Base-by-base conservation (phyloP, 2,329 filamentous ascomycete genomes). In the Blastomyces parvus region DNA sequence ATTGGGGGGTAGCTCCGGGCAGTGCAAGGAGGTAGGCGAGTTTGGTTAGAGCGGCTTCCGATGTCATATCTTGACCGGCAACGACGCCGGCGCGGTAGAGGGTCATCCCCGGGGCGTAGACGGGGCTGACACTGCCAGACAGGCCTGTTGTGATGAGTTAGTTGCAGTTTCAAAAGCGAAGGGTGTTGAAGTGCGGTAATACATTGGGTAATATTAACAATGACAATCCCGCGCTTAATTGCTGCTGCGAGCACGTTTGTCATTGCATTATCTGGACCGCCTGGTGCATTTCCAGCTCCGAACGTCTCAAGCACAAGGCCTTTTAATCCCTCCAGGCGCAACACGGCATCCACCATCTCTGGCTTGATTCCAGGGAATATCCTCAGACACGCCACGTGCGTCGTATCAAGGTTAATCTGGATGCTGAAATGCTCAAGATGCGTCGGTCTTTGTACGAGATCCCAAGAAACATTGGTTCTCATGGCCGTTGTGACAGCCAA, bases 201-300 rank as follows among this genome's bases (percentile, higher is more conserved):
- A 81, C 92, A 97, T 78, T 97, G 92, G 60, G 90, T 95, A 65
- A 97, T 87, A 72, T 95, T 96, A 68, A 96, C 90, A 64, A 97
- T 87, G 64, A 94, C 86, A 67, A 94, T 87, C 46, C 90, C 91
- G 64, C 90, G 84, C 71, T 87, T 81, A 50, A 96, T 90, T 27
- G 90, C 91, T 53, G 86, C 84, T 22, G 85, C 83, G 70, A 96
- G 86, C 59, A 93, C 89, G 62, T 86, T 86, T 19, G 88, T 91
- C 73, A 96, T 83, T 60, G 85, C 86, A 63, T 89, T 89, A 72
- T 94, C 89, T 58, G 87, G 83, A 38, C 90, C 91, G 48, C 88
- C 88, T 2, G 92, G 92, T 13, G 92, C 89, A 76, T 96, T 97
- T 63, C 92, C 92, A 73, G 94, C 91, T 64, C 92, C 92, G 74